Evolutionary conservation across 768 basidiomycete genomes (phyloP).

Genomic region (Calocera viscosa): DNA sequence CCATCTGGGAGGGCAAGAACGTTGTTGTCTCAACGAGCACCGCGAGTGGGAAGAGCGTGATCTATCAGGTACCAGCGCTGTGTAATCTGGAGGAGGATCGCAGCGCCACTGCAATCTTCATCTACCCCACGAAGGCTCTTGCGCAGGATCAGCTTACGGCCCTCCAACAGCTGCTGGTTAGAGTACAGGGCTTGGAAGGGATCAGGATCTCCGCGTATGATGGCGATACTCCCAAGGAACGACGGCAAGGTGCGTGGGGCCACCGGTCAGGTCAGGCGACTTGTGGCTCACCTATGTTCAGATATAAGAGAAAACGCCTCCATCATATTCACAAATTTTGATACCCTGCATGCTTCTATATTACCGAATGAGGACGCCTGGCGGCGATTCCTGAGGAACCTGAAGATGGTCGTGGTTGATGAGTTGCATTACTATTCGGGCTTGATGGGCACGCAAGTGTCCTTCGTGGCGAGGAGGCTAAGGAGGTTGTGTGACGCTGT

Average conservation of each 20-base stretch:
- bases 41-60: slow-evolving; percentile 78
- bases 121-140: slow-evolving; percentile 88
- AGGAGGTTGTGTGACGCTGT: slow-evolving; percentile 62
- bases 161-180: slow-evolving; percentile 50
- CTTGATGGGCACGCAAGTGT: slow-evolving; percentile 56
- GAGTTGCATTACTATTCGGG: slow-evolving; percentile 81
- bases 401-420: slow-evolving; percentile 70
- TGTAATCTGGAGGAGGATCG: slow-evolving; percentile 49
- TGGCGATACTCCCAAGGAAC: slow-evolving; percentile 70
- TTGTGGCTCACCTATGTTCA: slow-evolving; percentile 19
- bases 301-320: slow-evolving; percentile 62
- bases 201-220: slow-evolving; percentile 68
- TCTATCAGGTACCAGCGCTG: slow-evolving; percentile 73
- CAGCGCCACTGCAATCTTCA: slow-evolving; percentile 58
- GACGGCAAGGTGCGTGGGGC: slow-evolving; percentile 40
- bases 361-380: slow-evolving; percentile 74
- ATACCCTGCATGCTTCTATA: slow-evolving; percentile 75
- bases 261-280: background rate
- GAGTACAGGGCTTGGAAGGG: slow-evolving; percentile 50
- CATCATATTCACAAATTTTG: slow-evolving; percentile 83
- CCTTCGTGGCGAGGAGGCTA: slow-evolving; percentile 36
- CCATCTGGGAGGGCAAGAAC: slow-evolving; percentile 44
- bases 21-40: slow-evolving; percentile 86
- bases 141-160: slow-evolving; percentile 76
- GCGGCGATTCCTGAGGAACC: slow-evolving; percentile 67